A percentile compares a stretch with the other conserved stretches of the same genome.
Evolutionary conservation across 306 rosid species (phyloP).

Genomic region (Aeschynomene evenia): DNA sequence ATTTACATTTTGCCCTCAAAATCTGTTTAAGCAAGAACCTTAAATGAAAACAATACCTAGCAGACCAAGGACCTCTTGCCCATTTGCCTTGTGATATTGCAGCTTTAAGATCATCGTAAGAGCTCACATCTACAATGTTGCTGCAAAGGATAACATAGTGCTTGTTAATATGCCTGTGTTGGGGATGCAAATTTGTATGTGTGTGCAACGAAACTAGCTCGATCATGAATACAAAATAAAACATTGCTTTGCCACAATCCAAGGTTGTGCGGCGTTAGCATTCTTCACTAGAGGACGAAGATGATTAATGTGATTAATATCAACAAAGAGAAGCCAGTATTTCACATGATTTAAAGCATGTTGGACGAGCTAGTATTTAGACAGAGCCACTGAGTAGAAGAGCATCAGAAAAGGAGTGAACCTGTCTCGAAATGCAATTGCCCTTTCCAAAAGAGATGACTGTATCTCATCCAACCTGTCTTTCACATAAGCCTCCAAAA

Average conservation of each 20-base stretch:
- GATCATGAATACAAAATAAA: neutral
- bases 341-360: constrained; percentile 4
- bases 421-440: constrained; percentile 89
- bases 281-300: constrained; percentile 6
- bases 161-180: constrained; percentile 20
- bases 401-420: constrained; percentile 28
- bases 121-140: constrained; percentile 79
- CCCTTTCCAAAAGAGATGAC: constrained; percentile 63
- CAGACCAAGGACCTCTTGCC: constrained; percentile 99
- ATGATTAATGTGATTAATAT: neutral
- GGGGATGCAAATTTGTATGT: constrained; percentile 10
- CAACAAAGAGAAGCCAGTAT: neutral
- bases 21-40: neutral
- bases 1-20: neutral
- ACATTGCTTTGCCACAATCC: neutral
- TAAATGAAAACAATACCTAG: constrained; percentile 52
- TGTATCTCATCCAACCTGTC: constrained; percentile 86
- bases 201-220: neutral
- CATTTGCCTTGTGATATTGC: constrained; percentile 91
- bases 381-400: neutral
- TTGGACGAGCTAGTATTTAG: neutral
- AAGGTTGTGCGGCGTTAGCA: neutral
- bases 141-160: constrained; percentile 44
- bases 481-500: constrained; percentile 72
- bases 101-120: constrained; percentile 84